Evolutionary conservation across 805 yeast genomes (phyloP), one percentile per base, ranked within the genome.

Genomic region (Tetrapisispora fleetii): DNA sequence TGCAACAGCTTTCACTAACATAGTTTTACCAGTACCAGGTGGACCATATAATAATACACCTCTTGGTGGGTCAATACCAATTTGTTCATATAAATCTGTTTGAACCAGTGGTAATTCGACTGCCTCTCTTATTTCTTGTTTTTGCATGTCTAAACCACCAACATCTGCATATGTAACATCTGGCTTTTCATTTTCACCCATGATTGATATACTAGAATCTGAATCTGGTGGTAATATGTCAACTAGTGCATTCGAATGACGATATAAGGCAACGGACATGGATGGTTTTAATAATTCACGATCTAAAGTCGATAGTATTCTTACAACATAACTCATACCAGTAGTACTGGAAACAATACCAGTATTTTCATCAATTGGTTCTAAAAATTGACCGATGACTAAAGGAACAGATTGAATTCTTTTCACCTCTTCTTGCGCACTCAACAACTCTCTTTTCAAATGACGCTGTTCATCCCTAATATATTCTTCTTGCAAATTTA

Each of bases 161-260:
- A 93, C 97, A 67, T 93, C 99, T 33, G 96, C 95, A 62, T 93
- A 93, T 2, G 96, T 81, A 37, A 85, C 93, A 62, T 85, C 90
- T 22, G 95, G 95, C 63, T 85, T 86, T 69, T 95, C 96, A 59
- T 87, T 85, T 40, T 91, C 95, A 32, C 96, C 95, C 59, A 93
- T 84, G 66, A 95, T 89, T 35, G 99, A 83, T 56, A 93, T 93
- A 36, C 93, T 83, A 1, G 97, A 89, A 63, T 93, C 99, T 0
- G 98, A 97, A 74, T 93, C 99, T 28, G 99, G 99, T 27, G 99
- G 99, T 62, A 93, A 73, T 49, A 95, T 93, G 67, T 93, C 98
- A 35, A 93, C 99, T 55, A 93, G 74, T 2, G 99, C 97, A 65
- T 95, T 95, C 13, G 98, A 91, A 71, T 95, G 98, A 66, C 99